Evolutionary conservation across 805 yeast genomes (phyloP), one percentile per base, ranked within the genome.

Genomic region (Ogataea populi-albae): DNA sequence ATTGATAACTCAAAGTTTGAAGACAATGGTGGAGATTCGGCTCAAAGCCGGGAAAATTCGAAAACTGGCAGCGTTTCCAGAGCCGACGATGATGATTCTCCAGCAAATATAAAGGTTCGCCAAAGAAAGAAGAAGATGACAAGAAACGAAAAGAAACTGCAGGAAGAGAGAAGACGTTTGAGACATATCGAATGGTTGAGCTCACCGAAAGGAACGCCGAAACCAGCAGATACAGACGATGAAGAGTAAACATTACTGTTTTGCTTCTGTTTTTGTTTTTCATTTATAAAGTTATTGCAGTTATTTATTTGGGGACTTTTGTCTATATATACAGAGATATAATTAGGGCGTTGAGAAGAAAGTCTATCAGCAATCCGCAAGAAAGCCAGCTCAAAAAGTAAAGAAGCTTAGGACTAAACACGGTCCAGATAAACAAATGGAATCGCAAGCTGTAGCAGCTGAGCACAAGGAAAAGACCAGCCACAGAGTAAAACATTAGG

Each of bases 131-230:
- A 86, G 91, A 89, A 88, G 79, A 69, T 93, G 79, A 93, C 98
- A 19, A 81, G 98, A 77, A 91, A 91, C 59, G 97, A 91, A 55
- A 80, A 86, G 81, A 91, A 91, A 69, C 67, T 71, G 30, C 88
- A 89, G 65, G 94, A 82, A 24, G 94, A 85, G 62, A 81, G 98
- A 70, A 84, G 98, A 69, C 81, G 98, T 66, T 67, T 87, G 62
- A 81, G 98, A 66, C 85, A 91, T 62, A 71, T 91, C 36, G 96
- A 86, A 53, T 91, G 98, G 98, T 74, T 91, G 59, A 81, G 81
- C 50, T 78, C 94, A 52, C 96, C 98, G 48, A 93, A 93, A 79
- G 98, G 98, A 21, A 93, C 98, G 15, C 98, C 98, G 50, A 85
- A 84, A 60, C 95, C 96, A 4, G 79, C 71, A 20, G 95, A 93